A percentile compares a stretch with the other conserved stretches of the same genome.
Conservation (phyloP, 108 stramenopile genomes). For the Fragilariopsis cylindrus region DNA sequence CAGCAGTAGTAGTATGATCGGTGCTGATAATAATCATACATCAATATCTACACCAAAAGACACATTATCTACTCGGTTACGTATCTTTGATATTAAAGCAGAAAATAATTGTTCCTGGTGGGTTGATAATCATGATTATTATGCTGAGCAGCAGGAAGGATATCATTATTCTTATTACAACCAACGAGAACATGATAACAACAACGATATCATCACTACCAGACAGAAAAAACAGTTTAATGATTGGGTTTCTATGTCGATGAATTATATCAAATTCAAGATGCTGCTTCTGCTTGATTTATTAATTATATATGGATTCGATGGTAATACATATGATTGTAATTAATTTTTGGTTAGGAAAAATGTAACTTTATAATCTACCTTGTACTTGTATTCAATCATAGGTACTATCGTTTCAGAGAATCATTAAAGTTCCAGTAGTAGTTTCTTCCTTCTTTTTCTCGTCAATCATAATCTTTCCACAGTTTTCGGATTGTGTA, state of each 20-base stretch:
- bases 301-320: too few relatives aligned
- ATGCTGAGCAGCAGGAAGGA: neutral
- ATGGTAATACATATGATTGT: too few relatives aligned
- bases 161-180: too few relatives aligned
- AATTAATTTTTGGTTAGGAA: neutral
- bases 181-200: neutral
- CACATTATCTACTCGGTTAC: conserved; percentile 25
- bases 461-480: neutral
- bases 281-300: conserved; percentile 13
- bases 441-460: neutral
- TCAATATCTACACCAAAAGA: conserved; percentile 22
- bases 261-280: conserved; percentile 26
- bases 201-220: neutral
- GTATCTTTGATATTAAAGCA: conserved; percentile 35
- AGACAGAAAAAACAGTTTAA: neutral
- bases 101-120: conserved; percentile 7
- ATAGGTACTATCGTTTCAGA: neutral
- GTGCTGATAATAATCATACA: conserved; percentile 12
- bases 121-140: conserved; percentile 26
- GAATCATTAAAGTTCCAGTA: neutral
- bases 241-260: conserved; percentile 48
- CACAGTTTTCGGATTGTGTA: conserved; percentile 10
- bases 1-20: neutral
- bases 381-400: neutral
- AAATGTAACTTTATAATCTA: neutral